Conservation (phyloP, 768 basidiomycete species). For the Rhizopogon rudus region DNA sequence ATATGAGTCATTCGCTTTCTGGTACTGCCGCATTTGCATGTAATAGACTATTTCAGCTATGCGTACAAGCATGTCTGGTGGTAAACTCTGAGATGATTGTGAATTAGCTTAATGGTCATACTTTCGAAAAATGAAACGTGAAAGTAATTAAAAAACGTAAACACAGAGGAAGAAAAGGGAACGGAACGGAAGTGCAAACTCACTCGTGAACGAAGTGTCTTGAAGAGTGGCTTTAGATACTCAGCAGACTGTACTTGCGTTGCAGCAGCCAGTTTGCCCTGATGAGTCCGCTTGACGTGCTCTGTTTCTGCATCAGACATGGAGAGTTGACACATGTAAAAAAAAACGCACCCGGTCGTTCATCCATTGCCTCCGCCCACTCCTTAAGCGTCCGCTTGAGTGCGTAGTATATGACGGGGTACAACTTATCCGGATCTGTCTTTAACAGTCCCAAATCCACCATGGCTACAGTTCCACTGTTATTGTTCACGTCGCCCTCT, state of each 20-base stretch:
- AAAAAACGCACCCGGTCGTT: constrained; percentile 68
- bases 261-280: constrained; percentile 92
- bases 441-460: constrained; percentile 82
- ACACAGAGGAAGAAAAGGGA: neutral
- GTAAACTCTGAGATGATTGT: constrained; percentile 51
- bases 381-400: constrained; percentile 90
- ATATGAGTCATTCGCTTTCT: constrained; percentile 95
- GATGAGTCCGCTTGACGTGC: constrained; percentile 78
- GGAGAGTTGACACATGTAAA: neutral
- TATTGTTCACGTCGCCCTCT: constrained; percentile 41
- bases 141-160: neutral
- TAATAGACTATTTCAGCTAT: constrained; percentile 93
- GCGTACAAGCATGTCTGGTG: constrained; percentile 76
- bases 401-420: constrained; percentile 95
- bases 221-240: constrained; percentile 96
- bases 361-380: constrained; percentile 95
- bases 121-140: neutral
- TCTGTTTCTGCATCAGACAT: constrained; percentile 40
- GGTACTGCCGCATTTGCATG: constrained; percentile 96
- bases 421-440: constrained; percentile 90
- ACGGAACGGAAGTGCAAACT: constrained; percentile 22
- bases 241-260: constrained; percentile 95
- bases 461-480: constrained; percentile 36
- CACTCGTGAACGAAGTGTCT: constrained; percentile 81
- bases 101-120: neutral